Percentiles rank a stretch among this genome's conserved stretches.
phyloP scores from a whole-genome alignment of 495 filamentous ascomycete species.

The Pseudotulostoma volvatum region DNA sequence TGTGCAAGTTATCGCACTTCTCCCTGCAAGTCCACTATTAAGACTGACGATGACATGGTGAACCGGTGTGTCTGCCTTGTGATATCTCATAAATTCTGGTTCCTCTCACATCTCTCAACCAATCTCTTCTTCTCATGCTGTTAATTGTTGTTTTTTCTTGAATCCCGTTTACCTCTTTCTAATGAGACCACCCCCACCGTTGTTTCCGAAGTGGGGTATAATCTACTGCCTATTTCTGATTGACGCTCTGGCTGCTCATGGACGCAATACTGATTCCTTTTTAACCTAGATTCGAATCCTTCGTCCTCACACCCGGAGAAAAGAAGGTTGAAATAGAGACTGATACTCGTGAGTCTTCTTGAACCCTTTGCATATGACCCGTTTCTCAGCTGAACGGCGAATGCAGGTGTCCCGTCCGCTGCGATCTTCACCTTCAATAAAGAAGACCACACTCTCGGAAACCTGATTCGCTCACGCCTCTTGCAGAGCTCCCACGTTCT shows the following conservation, averaged over 20 bases:
- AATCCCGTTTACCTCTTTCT: too few relatives aligned
- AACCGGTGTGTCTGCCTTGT: constrained; percentile 10
- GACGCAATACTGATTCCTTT: constrained; percentile 9
- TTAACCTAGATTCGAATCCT: constrained; percentile 65
- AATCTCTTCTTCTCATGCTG: neutral
- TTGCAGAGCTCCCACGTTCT: constrained; percentile 60
- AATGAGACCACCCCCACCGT: too few relatives aligned
- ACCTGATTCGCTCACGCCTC: constrained; percentile 69
- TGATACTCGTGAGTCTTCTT: constrained; percentile 57
- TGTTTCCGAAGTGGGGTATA: constrained; percentile 2
- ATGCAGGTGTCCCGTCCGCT: constrained; percentile 56
- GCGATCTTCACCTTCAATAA: constrained; percentile 89
- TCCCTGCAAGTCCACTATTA: constrained; percentile 10
- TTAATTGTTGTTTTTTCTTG: neutral
- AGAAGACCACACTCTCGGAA: constrained; percentile 93
- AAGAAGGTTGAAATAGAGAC: constrained; percentile 76
- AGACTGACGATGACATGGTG: constrained; percentile 12
- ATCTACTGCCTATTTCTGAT: constrained; percentile 1
- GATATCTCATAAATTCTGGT: neutral
- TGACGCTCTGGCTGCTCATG: constrained; percentile 3
- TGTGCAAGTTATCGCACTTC: constrained; percentile 3
- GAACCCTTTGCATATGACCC: constrained; percentile 3
- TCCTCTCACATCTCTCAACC: too few relatives aligned
- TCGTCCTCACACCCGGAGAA: constrained; percentile 70
- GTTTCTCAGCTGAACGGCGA: neutral